These are phyloP conservation scores for Gaeumannomyces tritici DNA, from an alignment of 2,329 filamentous ascomycete species.

Conservation along the genomic window DNA sequence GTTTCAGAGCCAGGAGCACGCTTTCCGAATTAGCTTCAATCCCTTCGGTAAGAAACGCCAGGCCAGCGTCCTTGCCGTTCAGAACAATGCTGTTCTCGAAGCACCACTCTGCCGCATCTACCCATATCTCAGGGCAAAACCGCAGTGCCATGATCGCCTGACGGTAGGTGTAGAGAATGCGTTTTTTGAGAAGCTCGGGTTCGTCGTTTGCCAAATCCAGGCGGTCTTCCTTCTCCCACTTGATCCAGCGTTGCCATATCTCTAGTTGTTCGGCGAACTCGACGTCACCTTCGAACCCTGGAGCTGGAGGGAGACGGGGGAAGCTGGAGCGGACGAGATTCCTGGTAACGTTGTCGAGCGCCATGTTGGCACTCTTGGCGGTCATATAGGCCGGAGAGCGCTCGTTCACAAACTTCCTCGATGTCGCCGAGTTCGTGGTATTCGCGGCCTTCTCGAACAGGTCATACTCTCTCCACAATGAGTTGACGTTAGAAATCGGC, in stretches of 20 bases:
- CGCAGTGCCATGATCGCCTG: conserved; percentile 87
- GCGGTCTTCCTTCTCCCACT: conserved; percentile 91
- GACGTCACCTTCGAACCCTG: conserved; percentile 76
- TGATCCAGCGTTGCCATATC: conserved; percentile 88
- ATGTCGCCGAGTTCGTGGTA: conserved; percentile 86
- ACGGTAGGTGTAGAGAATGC: conserved; percentile 84
- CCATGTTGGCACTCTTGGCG: conserved; percentile 80
- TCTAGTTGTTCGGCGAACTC: conserved; percentile 79
- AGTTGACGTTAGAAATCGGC: conserved; percentile 73
- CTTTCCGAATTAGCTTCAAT: conserved; percentile 89
- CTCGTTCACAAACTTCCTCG: conserved; percentile 89
- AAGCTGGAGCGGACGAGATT: conserved; percentile 68
- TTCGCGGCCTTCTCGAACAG: conserved; percentile 91
- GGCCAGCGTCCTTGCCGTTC: conserved; percentile 53
- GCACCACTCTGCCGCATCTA: conserved; percentile 88
- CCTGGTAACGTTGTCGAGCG: conserved; percentile 79
- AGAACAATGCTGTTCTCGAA: conserved; percentile 62
- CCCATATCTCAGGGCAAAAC: conserved; percentile 96
- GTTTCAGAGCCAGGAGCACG: conserved; percentile 79
- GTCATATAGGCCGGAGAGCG: conserved; percentile 93
- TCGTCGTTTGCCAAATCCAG: conserved; percentile 81
- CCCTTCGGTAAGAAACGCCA: conserved; percentile 72
- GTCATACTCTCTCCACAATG: conserved; percentile 95
- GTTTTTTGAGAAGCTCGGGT: conserved; percentile 59
- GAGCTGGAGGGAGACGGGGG: conserved; percentile 71